phyloP scores from a whole-genome alignment of 352 stramenopile genomes.

The Thalassiosira allenii region DNA sequence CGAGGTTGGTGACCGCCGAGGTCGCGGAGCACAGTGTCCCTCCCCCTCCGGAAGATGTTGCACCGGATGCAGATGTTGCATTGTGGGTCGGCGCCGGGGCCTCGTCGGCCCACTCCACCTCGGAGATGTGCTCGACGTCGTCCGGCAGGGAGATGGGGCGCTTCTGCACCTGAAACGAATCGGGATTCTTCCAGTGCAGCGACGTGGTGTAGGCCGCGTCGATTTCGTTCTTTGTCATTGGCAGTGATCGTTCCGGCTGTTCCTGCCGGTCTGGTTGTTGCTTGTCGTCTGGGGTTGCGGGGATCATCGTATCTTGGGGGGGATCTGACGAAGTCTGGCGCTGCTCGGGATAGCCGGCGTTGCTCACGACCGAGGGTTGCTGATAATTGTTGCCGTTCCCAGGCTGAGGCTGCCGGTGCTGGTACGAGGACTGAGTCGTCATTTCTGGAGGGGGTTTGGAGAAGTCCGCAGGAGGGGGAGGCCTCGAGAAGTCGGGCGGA shows the following conservation, averaged over 20 bases:
- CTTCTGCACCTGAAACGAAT: constrained; percentile 28
- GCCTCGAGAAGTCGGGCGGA: too few species aligned
- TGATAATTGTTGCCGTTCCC: too few species aligned
- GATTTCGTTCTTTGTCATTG: neutral
- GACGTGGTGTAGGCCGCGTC: constrained; percentile 53
- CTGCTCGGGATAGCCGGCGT: too few species aligned
- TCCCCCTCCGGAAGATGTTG: too few species aligned
- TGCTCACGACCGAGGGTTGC: too few species aligned
- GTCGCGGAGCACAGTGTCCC: constrained; percentile 8
- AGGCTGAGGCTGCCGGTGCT: too few species aligned
- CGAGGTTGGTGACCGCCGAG: constrained; percentile 17
- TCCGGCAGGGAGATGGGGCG: constrained; percentile 44
- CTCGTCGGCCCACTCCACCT: constrained; percentile 70
- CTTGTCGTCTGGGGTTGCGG: neutral
- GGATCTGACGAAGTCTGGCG: too few species aligned
- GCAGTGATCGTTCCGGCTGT: neutral
- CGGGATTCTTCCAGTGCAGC: constrained; percentile 57
- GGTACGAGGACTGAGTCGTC: too few species aligned
- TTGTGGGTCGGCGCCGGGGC: constrained; percentile 14
- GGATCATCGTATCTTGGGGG: too few species aligned
- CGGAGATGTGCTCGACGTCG: constrained; percentile 70
- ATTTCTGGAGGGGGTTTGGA: too few species aligned
- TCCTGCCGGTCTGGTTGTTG: neutral
- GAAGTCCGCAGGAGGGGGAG: too few species aligned
- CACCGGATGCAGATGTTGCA: too few species aligned